Conservation (phyloP, 2,329 filamentous ascomycete genomes). For the Aureobasidium leucospermi region DNA sequence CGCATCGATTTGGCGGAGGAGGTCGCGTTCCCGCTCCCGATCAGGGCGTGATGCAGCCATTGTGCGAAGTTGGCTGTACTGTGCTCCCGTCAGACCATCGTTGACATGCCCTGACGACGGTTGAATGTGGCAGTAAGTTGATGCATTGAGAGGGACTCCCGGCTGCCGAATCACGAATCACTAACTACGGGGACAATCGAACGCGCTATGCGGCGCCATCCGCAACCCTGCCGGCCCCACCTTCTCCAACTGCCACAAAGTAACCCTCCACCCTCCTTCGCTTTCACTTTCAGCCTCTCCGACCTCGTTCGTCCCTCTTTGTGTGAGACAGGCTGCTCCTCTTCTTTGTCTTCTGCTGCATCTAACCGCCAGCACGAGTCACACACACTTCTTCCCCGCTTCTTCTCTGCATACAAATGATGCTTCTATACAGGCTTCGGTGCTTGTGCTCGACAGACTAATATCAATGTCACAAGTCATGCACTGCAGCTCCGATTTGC, state of each 20-base stretch:
- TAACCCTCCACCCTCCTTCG: background rate
- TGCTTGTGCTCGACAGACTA: background rate
- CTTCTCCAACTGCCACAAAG: background rate
- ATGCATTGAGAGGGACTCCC: background rate
- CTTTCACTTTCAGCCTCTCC: background rate
- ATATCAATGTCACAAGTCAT: background rate
- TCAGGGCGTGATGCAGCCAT: background rate
- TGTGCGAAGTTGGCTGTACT: background rate
- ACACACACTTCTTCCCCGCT: background rate
- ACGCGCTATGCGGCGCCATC: background rate
- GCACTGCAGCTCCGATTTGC: background rate
- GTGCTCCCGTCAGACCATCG: conserved; percentile 3
- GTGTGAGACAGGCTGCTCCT: background rate
- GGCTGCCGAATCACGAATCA: background rate
- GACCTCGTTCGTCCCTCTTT: background rate
- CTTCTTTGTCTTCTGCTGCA: conserved; percentile 5
- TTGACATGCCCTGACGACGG: background rate
- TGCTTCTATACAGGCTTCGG: conserved; percentile 8
- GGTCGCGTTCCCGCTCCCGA: background rate
- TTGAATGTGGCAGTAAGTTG: background rate
- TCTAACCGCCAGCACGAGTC: background rate
- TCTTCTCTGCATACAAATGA: background rate
- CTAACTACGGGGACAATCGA: background rate
- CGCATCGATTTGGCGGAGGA: conserved; percentile 26
- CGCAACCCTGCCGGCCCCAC: background rate